Evolutionary conservation across 768 basidiomycete genomes (phyloP).

Genomic region (Megacollybia marginata): DNA sequence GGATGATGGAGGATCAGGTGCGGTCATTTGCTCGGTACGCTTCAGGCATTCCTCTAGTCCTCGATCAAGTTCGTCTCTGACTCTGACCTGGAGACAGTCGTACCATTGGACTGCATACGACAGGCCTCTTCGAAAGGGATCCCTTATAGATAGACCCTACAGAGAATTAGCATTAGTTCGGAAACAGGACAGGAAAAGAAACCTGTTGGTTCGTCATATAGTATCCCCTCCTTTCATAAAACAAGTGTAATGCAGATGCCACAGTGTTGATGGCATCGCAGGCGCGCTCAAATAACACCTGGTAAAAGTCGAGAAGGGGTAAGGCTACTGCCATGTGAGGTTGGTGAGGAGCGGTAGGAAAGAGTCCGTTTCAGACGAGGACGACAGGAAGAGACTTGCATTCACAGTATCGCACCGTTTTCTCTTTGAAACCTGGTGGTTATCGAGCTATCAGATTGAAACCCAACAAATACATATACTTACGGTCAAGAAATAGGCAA

Average conservation of each 20-base stretch:
- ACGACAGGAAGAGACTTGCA: not conserved
- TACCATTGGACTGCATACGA: not conserved
- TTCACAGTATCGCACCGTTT: not conserved
- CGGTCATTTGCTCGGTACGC: not conserved
- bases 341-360: not conserved
- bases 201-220: not conserved
- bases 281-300: not conserved
- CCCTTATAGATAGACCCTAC: no score
- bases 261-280: not conserved
- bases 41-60: not conserved
- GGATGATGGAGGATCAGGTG: no score
- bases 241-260: not conserved
- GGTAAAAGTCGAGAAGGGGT: not conserved
- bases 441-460: not conserved
- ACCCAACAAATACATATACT: not conserved
- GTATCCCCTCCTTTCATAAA: not conserved
- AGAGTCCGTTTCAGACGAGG: not conserved
- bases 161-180: not conserved
- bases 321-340: not conserved
- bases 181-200: not conserved
- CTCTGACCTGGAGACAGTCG: not conserved
- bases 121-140: not conserved
- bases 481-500: not conserved
- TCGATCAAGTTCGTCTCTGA: not conserved
- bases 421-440: not conserved